Percentiles rank a stretch among this genome's conserved stretches.
These are phyloP conservation scores for Umbilicaria muhlenbergii DNA, from an alignment of 495 filamentous ascomycete genomes.

Conservation along the genomic window DNA sequence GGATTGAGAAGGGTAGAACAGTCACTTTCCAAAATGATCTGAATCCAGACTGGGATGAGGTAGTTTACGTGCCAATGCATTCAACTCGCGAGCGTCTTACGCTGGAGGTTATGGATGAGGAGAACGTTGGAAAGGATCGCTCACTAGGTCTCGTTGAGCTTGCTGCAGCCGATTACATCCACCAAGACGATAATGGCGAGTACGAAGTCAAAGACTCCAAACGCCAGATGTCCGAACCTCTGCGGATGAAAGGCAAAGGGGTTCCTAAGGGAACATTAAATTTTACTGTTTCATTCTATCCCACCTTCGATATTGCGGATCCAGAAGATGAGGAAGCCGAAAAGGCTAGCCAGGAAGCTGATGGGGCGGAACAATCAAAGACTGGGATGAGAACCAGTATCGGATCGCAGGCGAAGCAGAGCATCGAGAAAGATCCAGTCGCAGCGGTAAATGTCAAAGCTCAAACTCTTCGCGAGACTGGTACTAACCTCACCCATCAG, in stretches of 20 bases:
- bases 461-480: constrained; percentile 11
- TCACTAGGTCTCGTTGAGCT: constrained; percentile 68
- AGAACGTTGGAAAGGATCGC: constrained; percentile 76
- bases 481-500: constrained; percentile 20
- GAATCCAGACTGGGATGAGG: constrained; percentile 90
- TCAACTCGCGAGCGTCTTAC: constrained; percentile 66
- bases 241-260: constrained; percentile 52
- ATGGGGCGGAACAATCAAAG: constrained; percentile 19
- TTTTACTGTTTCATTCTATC: constrained; percentile 83
- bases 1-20: constrained; percentile 75
- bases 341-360: constrained; percentile 30
- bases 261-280: constrained; percentile 63
- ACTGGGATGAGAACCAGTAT: constrained; percentile 7
- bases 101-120: constrained; percentile 93
- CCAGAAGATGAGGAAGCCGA: constrained; percentile 77
- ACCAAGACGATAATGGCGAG: constrained; percentile 61
- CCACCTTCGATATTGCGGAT: constrained; percentile 71
- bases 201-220: constrained; percentile 72
- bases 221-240: constrained; percentile 36
- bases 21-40: constrained; percentile 95
- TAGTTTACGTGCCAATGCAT: constrained; percentile 88
- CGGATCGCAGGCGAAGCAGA: constrained; percentile 18
- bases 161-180: constrained; percentile 60
- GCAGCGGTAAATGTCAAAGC: constrained; percentile 4
- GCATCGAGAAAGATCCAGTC: constrained; percentile 15